Evolutionary conservation across 306 rosid species (phyloP).

Genomic region (Vigna reflexopilosa): DNA sequence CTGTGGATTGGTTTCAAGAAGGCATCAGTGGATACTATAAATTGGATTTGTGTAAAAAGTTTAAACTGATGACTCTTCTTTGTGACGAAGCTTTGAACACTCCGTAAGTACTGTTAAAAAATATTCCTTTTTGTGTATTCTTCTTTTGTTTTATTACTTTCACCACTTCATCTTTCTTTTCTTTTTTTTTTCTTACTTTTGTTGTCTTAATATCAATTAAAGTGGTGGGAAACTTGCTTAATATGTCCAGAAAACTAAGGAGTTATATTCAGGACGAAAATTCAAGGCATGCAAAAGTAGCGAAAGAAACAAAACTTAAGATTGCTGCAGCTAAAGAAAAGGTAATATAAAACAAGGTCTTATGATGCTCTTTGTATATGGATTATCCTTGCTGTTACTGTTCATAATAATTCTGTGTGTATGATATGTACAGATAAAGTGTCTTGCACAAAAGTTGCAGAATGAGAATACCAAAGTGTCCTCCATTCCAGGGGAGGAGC

Average conservation of each 20-base stretch:
- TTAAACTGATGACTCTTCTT: too few species aligned
- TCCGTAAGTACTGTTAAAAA: too few species aligned
- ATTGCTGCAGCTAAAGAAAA: slow-evolving; percentile 46
- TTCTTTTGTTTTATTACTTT: too few species aligned
- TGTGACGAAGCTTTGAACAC: too few species aligned
- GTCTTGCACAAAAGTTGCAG: slow-evolving; percentile 33
- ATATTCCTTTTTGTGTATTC: too few species aligned
- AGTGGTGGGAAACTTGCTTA: slow-evolving; percentile 3
- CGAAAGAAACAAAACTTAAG: slow-evolving; percentile 42
- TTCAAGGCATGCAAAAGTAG: slow-evolving; percentile 6
- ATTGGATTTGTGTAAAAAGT: too few species aligned
- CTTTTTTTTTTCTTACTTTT: too few species aligned
- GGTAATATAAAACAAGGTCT: slow-evolving; percentile 29
- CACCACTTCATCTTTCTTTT: background rate
- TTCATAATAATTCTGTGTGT: background rate
- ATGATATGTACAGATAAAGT: slow-evolving; percentile 41
- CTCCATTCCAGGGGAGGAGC: slow-evolving; percentile 34
- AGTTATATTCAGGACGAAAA: slow-evolving; percentile 40
- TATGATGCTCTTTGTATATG: background rate
- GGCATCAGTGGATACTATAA: too few species aligned
- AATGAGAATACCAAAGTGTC: slow-evolving; percentile 51
- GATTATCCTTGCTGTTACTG: background rate
- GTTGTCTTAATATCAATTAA: background rate
- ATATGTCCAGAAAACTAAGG: slow-evolving; percentile 47
- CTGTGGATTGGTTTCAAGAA: too few species aligned